These are phyloP conservation scores for Rutstroemia sp. DNA, from an alignment of 2,329 filamentous ascomycete species.

Conservation along the genomic window DNA sequence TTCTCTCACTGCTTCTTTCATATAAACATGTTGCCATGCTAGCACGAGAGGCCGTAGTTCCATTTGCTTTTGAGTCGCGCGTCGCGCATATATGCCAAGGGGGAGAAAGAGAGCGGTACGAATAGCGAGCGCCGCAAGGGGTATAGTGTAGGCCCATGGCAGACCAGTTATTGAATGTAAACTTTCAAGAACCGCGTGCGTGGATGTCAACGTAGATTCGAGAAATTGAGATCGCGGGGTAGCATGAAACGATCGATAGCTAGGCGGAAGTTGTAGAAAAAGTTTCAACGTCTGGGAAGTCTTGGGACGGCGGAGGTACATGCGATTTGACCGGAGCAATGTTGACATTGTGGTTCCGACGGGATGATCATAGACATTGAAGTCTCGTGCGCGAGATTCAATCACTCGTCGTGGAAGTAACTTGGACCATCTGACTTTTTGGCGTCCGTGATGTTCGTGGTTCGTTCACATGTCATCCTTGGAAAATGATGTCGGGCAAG, in stretches of 20 bases:
- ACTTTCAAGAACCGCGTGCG: conserved; percentile 39
- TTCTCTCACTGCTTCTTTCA: conserved; percentile 23
- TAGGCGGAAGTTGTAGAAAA: conserved; percentile 20
- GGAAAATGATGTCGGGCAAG: neutral
- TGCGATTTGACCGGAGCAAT: conserved; percentile 1
- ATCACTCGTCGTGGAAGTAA: neutral
- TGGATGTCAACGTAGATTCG: conserved; percentile 35
- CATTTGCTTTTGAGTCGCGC: conserved; percentile 33
- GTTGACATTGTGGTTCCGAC: conserved; percentile 3
- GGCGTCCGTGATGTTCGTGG: neutral
- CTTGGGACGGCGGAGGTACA: neutral
- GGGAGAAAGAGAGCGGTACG: conserved; percentile 41
- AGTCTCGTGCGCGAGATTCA: neutral
- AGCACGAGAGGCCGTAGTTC: conserved; percentile 36
- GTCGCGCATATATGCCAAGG: conserved; percentile 36
- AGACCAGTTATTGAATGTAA: conserved; percentile 43
- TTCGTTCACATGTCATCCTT: conserved; percentile 3
- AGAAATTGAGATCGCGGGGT: conserved; percentile 36
- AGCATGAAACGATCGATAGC: conserved; percentile 41
- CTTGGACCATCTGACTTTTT: conserved; percentile 2
- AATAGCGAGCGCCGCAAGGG: conserved; percentile 44
- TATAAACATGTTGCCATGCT: conserved; percentile 30
- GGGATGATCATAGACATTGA: neutral
- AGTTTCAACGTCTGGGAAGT: neutral
- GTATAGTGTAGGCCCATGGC: conserved; percentile 48